These are phyloP conservation scores for Lichtheimia corymbifera DNA, from an alignment of 371 early-diverging fungal species.

Conservation along the genomic window DNA sequence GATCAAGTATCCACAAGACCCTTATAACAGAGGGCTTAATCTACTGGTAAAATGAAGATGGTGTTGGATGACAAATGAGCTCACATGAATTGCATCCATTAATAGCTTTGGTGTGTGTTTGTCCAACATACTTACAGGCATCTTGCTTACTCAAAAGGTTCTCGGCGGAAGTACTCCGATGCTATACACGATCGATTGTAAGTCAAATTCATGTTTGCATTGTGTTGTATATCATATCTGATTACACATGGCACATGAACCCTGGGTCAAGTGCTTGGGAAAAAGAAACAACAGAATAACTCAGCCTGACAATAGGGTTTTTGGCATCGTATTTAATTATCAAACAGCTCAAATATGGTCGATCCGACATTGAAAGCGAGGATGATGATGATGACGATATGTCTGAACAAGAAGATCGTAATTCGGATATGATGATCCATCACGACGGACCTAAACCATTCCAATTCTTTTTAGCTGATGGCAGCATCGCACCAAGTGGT, in stretches of 20 bases:
- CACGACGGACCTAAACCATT: too few species aligned
- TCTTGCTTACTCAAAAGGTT: slow-evolving; percentile 27
- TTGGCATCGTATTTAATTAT: slow-evolving; percentile 51
- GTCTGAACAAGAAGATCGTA: too few species aligned
- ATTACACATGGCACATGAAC: too few species aligned
- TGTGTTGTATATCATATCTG: too few species aligned
- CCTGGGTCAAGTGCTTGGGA: too few species aligned
- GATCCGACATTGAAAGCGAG: slow-evolving; percentile 12
- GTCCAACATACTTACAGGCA: slow-evolving; percentile 47
- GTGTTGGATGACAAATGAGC: slow-evolving; percentile 3
- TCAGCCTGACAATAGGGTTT: slow-evolving; percentile 29
- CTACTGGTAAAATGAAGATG: slow-evolving; percentile 30
- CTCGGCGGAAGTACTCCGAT: slow-evolving; percentile 45
- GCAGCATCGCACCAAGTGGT: not conserved
- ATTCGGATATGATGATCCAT: too few species aligned
- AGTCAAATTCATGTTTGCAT: not conserved
- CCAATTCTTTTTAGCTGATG: slow-evolving; percentile 1
- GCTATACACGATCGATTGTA: slow-evolving; percentile 51
- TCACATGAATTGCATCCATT: not conserved
- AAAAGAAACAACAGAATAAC: too few species aligned
- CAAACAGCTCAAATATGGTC: slow-evolving; percentile 37
- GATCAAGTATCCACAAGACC: slow-evolving; percentile 39
- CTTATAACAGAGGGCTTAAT: slow-evolving; percentile 41
- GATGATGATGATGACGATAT: slow-evolving; percentile 23
- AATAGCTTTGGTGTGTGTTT: slow-evolving; percentile 47